A percentile compares a stretch with the other conserved stretches of the same genome.
Evolutionary conservation across 163 green algal genomes (phyloP).

Genomic region (Volvox carteri): DNA sequence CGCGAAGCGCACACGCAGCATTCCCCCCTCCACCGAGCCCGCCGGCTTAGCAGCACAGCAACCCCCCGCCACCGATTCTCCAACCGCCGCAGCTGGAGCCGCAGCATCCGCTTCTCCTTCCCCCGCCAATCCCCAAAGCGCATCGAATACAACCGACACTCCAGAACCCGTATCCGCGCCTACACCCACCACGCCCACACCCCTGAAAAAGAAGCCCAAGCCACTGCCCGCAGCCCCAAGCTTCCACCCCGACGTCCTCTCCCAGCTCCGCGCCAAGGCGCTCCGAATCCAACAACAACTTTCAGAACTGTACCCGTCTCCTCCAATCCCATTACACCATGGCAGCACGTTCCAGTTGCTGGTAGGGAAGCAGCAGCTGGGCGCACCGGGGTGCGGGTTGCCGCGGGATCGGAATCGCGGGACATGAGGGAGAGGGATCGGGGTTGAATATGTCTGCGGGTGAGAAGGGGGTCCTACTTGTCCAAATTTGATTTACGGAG

Average conservation of each 20-base stretch:
- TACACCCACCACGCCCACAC: not conserved
- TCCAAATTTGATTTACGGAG: too few species aligned
- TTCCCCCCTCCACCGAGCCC: not conserved
- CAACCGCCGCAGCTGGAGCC: too few species aligned
- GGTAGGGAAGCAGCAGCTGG: too few species aligned
- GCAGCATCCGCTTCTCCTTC: not conserved
- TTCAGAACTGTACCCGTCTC: constrained; percentile 78
- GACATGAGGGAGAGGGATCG: too few species aligned
- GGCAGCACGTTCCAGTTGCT: constrained; percentile 86
- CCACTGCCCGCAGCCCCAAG: constrained; percentile 30
- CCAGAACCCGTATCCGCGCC: not conserved
- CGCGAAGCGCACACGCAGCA: not conserved
- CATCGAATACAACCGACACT: too few species aligned
- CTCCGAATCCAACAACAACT: constrained; percentile 78
- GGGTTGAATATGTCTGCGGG: too few species aligned
- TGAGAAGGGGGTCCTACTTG: too few species aligned
- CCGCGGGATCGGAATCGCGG: too few species aligned
- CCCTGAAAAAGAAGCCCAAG: constrained; percentile 32
- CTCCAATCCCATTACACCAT: constrained; percentile 84
- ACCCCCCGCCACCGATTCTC: not conserved
- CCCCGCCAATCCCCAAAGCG: not conserved
- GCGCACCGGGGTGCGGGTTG: too few species aligned
- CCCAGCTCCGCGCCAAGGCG: constrained; percentile 66
- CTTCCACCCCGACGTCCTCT: not conserved
- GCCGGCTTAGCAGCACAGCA: not conserved